phyloP scores from a whole-genome alignment of 2,329 filamentous ascomycete genomes.

The Beauveria bassiana region DNA sequence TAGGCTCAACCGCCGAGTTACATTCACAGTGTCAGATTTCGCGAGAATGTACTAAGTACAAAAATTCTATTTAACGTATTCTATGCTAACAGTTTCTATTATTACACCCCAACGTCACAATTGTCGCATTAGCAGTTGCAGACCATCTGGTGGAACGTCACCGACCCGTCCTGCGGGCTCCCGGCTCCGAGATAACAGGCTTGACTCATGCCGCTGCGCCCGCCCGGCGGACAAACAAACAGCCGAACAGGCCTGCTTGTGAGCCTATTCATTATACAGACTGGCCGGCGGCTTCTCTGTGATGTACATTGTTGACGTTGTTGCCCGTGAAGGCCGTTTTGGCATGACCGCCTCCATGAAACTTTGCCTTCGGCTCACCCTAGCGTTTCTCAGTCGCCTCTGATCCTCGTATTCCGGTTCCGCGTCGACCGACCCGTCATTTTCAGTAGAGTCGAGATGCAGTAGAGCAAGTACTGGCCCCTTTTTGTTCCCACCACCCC shows the following conservation, averaged over 20 bases:
- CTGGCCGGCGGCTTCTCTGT: not conserved
- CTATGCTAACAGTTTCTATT: not conserved
- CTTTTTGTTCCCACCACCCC: not conserved
- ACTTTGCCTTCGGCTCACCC: constrained; percentile 2
- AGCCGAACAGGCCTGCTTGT: not conserved
- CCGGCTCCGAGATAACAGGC: not conserved
- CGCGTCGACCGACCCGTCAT: not conserved
- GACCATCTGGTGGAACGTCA: not conserved
- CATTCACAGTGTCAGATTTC: no score
- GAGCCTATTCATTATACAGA: not conserved
- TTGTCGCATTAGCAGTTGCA: not conserved
- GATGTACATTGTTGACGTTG: not conserved
- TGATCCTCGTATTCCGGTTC: not conserved
- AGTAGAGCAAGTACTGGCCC: not conserved
- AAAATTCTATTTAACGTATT: not conserved
- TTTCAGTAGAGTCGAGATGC: not conserved
- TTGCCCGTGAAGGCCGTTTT: not conserved
- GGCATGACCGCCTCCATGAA: not conserved
- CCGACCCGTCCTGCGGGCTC: not conserved
- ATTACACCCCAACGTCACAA: not conserved
- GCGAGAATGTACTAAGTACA: not conserved
- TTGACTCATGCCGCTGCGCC: not conserved
- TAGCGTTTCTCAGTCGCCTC: not conserved
- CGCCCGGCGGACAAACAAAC: not conserved
- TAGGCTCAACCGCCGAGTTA: no score